phyloP scores from a whole-genome alignment of 2,329 filamentous ascomycete species.

The Botryotinia narcissicola region DNA sequence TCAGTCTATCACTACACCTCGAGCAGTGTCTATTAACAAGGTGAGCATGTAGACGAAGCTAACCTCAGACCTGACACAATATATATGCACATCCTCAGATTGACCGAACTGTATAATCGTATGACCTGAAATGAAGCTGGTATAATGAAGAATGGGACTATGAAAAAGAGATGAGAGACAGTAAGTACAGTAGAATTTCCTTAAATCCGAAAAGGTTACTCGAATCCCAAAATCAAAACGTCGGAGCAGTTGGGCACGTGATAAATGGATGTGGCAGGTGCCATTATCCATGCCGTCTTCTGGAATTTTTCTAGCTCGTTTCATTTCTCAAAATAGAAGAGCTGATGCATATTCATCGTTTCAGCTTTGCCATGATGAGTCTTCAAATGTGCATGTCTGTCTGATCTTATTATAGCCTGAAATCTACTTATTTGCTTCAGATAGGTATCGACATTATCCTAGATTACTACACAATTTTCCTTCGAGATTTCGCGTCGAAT shows the following conservation, averaged over 20 bases:
- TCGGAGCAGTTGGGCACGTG: neutral
- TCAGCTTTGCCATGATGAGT: neutral
- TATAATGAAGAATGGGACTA: neutral
- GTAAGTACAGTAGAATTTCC: neutral
- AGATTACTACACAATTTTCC: neutral
- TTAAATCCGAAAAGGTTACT: neutral
- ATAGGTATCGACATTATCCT: neutral
- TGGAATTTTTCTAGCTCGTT: slow-evolving; percentile 4
- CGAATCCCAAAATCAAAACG: neutral
- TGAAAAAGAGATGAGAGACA: neutral
- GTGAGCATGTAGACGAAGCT: neutral
- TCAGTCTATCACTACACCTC: neutral
- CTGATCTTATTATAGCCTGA: neutral
- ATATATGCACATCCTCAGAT: neutral
- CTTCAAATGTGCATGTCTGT: neutral
- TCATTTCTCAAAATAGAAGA: slow-evolving; percentile 2
- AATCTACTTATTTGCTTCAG: too few species aligned
- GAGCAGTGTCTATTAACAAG: neutral
- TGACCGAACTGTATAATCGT: neutral
- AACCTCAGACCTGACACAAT: neutral
- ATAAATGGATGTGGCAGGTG: neutral
- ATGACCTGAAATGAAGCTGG: neutral
- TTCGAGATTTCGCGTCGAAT: neutral
- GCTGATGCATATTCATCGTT: neutral
- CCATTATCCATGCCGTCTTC: neutral